Evolutionary conservation across 345 rosid genomes (phyloP).

Genomic region (Jatropha curcas): DNA sequence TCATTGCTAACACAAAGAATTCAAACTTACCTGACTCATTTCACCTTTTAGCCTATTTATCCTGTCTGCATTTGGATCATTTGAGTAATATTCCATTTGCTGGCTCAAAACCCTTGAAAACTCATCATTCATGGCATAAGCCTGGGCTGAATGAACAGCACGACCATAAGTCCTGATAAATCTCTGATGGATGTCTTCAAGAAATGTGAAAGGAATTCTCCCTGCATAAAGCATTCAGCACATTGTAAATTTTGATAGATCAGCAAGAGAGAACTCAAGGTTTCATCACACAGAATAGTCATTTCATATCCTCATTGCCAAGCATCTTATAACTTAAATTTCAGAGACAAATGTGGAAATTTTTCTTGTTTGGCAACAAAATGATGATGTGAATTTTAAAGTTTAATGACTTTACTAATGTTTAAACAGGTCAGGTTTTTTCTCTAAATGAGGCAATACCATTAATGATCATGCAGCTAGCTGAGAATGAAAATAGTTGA

Average conservation of each 20-base stretch:
- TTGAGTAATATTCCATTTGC: slow-evolving; percentile 85
- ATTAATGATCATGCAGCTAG: too few relatives aligned
- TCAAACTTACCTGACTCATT: slow-evolving; percentile 74
- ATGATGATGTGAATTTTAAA: not conserved
- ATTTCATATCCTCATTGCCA: not conserved
- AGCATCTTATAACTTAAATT: not conserved
- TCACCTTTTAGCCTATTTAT: slow-evolving; percentile 88
- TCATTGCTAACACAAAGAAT: slow-evolving; percentile 10
- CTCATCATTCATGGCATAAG: slow-evolving; percentile 94
- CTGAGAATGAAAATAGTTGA: too few relatives aligned
- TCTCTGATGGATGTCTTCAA: slow-evolving; percentile 93
- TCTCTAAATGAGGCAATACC: too few relatives aligned
- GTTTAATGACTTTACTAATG: not conserved
- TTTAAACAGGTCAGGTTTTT: not conserved
- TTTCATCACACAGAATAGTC: not conserved
- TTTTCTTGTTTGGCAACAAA: not conserved
- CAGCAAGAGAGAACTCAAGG: not conserved
- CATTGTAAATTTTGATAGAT: not conserved
- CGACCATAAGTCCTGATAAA: slow-evolving; percentile 73
- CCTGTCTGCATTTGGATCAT: slow-evolving; percentile 88
- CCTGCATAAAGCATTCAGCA: slow-evolving; percentile 40
- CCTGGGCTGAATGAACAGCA: slow-evolving; percentile 75
- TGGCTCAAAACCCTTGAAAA: slow-evolving; percentile 93
- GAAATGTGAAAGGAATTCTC: slow-evolving; percentile 86
- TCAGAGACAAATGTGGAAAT: not conserved